A percentile compares a stretch with the other conserved stretches of the same genome.
Conservation (phyloP, 2,329 filamentous ascomycete genomes). For the Penicillium occitanis region DNA sequence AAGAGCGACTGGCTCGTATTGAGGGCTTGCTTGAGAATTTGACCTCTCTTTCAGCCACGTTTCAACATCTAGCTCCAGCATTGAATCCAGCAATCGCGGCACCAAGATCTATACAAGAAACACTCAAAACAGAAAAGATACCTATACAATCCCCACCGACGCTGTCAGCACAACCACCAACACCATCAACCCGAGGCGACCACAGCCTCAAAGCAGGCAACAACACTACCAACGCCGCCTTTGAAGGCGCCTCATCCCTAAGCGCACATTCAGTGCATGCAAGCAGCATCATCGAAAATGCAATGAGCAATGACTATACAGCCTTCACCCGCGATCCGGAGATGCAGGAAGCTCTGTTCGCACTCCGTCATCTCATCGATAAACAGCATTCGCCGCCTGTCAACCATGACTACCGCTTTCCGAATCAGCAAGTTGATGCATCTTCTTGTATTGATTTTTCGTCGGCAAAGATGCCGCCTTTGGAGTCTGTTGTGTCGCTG, state of each 20-base stretch:
- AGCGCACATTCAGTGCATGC: conserved; percentile 51
- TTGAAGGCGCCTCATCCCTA: conserved; percentile 53
- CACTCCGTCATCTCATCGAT: conserved; percentile 41
- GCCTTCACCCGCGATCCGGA: conserved; percentile 39
- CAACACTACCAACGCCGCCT: conserved; percentile 30
- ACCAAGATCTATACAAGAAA: not conserved
- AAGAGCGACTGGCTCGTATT: conserved; percentile 51
- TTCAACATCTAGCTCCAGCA: conserved; percentile 25
- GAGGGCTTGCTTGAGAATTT: conserved; percentile 45
- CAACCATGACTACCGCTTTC: conserved; percentile 31
- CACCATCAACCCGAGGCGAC: not conserved
- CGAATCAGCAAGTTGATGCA: conserved; percentile 27
- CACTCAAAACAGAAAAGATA: conserved; percentile 3
- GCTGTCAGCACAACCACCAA: not conserved
- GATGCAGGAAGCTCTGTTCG: conserved; percentile 40
- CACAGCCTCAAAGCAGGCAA: conserved; percentile 21
- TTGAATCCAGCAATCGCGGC: conserved; percentile 12
- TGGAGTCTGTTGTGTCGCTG: conserved; percentile 35
- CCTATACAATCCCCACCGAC: not conserved
- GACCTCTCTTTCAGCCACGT: conserved; percentile 30
- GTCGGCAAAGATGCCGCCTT: conserved; percentile 39
- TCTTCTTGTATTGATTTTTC: conserved; percentile 31
- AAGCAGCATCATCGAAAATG: conserved; percentile 45
- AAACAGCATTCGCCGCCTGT: conserved; percentile 33
- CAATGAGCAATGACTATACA: conserved; percentile 35